Evolutionary conservation across 805 yeast species (phyloP), one percentile per base, ranked within the genome.

Genomic region (Cephaloascus fragrans): DNA sequence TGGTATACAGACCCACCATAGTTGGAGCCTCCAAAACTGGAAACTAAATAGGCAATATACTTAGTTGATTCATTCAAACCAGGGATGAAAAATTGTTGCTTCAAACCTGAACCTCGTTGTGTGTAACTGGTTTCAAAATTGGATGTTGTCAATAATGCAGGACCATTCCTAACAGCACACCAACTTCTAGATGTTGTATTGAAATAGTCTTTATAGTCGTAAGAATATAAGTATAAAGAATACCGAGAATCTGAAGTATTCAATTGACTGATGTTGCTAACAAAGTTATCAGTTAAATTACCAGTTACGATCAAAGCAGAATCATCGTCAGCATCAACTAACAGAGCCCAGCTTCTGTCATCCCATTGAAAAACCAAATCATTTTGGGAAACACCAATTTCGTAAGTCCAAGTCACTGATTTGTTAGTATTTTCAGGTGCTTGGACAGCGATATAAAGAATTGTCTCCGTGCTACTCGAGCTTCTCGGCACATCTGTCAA

Each of bases 311-410:
- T 62, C 42, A 85, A 60, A 0, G 83, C 88, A 28, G 84, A 72
- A 15, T 67, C 62, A 48, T 74, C 72, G 57, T 85, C 95, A 0
- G 88, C 61, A 52, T 86, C 96, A 2, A 83, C 72, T 15, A 82
- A 59, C 28, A 56, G 49, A 0, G 77, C 69, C 72, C 77, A 71
- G 9, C 75, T 52, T 15, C 73, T 60, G 34, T 65, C 62, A 53
- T 80, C 87, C 83, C 85, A 82, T 51, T 80, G 85, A 48, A 73
- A 82, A 1, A 76, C 75, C 46, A 80, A 59, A 51, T 78, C 78
- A 37, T 66, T 66, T 48, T 71, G 79, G 2, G 86, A 77, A 2
- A 76, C 72, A 3, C 86, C 89, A 26, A 87, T 55, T 51, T 78
- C 75, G 50, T 80, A 83, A 5, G 64, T 45, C 89, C 89, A 82